Base-by-base conservation (phyloP, 148 eudicot genomes). In the Heliamphora exappendiculata region DNA sequence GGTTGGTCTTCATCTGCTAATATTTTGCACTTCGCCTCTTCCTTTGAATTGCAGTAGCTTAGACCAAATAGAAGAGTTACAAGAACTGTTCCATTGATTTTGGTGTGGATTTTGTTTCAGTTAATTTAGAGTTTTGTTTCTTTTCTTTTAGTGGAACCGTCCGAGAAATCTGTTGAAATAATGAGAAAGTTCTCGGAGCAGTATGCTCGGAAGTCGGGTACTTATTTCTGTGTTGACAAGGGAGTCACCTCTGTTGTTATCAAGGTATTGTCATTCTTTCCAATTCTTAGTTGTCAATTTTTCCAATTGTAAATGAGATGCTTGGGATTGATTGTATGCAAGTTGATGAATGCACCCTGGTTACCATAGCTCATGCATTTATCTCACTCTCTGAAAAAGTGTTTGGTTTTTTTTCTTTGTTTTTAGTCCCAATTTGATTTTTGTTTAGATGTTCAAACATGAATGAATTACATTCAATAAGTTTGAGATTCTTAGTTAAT, bases 131-230 rank as follows among this genome's bases (percentile, higher is more conserved):
- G 39, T 65, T 58, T 64, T 53, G 33, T 31, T 24, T 58, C 55
- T 58, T 71, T 37, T 44, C 49, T 47, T 85, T 67, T 80, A 94
- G 98, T 66, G 79, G 97, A 92, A 42, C 97, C 98, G 13, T 73
- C 95, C 0, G 98, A 94, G 59, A 94, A 92, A 75, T 89, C 97
- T 76, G 84, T 94, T 37, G 97, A 94, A 73, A 86, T 94, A 64
- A 94, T 94, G 97, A 90, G 98, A 86, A 92, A 92, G 78, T 94
- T 94, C 74, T 90, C 98, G 8, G 97, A 94, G 90, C 97, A 92
- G 84, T 94, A 85, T 77, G 94, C 96, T 57, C 93, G 97, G 36
- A 92, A 77, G 85, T 94, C 98, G 0, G 92, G 84, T 42, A 92
- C 98, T 34, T 94, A 88, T 71, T 94, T 94, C 70, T 94, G 98